Evolutionary conservation across 2,329 filamentous ascomycete species (phyloP), one percentile per base, ranked within the genome.

Genomic region (Sphaerulina populicola): DNA sequence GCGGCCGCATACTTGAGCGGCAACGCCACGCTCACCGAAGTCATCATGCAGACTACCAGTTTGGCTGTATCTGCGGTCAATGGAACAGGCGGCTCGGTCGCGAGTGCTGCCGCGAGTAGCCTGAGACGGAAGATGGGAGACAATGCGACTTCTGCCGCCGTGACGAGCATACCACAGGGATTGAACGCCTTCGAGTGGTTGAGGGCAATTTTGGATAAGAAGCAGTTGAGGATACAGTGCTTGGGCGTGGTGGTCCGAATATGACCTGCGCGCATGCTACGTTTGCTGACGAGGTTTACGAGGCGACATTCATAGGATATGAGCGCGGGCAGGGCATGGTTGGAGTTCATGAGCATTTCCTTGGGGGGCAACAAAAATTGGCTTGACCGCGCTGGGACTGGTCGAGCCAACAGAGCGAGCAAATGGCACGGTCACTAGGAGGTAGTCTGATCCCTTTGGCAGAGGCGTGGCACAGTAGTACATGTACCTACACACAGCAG

Each of bases 151-250:
- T 51, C 51, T n/a, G 49, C 51, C 18, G 44, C 47, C 3, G 46
- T 37, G 12, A 42, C 48, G 29, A 49, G 44, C 11, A 53, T 47
- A 85, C 85, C 58, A 9, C 59, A 54, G 18, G 53, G 52, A 81
- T 85, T 86, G 0, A 74, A 90, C 44, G 88, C 87, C 0, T 75
- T 91, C 51, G 89, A 94, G 69, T 95, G 90, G 89, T 70, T 95
- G 53, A 79, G 89, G 60, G 89, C 82, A 63, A 69, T 94, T 45
- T 69, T 95, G 45, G 90, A 89, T 3, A 81, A 81, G 69, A 81
- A 86, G 62, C 90, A 96, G 68, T 94, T 91, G 87, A 80, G 86
- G 61, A 79, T 98, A 57, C 88, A 91, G 51, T 96, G 90, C 68
- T 78, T 98, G 69, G 89, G 95, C 69, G 80, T 97, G 29, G 83